Conservation (phyloP, 805 yeast species). For the Candida maesae region DNA sequence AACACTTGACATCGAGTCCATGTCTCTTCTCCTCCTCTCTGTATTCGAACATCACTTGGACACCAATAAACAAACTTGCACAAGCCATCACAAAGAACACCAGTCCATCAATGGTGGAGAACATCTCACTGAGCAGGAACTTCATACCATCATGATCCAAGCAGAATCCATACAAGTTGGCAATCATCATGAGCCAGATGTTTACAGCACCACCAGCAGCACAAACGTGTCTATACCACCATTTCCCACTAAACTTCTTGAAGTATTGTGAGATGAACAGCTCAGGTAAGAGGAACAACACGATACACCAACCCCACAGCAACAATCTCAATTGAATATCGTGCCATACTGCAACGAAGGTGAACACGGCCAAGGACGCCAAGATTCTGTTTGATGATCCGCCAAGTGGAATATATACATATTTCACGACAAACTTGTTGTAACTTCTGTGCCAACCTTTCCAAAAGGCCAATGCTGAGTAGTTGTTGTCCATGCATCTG, state of each 20-base stretch:
- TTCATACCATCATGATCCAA: conserved; percentile 84
- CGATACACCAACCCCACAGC: conserved; percentile 96
- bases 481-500: conserved; percentile 92
- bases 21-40: conserved; percentile 81
- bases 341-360: conserved; percentile 98
- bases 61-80: conserved; percentile 70
- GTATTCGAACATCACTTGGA: conserved; percentile 91
- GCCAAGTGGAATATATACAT: conserved; percentile 88
- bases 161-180: conserved; percentile 92
- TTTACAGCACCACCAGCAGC: conserved; percentile 85
- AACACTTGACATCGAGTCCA: conserved; percentile 79
- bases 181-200: conserved; percentile 98
- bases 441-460: conserved; percentile 97
- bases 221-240: conserved; percentile 80
- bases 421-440: conserved; percentile 86
- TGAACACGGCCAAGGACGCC: conserved; percentile 80
- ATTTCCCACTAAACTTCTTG: conserved; percentile 37
- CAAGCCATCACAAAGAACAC: conserved; percentile 58
- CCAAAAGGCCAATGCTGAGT: conserved; percentile 94
- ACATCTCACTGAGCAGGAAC: conserved; percentile 62
- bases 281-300: conserved; percentile 84
- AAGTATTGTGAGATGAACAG: conserved; percentile 50
- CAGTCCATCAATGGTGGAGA: conserved; percentile 67
- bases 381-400: conserved; percentile 69
- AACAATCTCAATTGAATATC: conserved; percentile 84